phyloP scores from a whole-genome alignment of 1,284 basidiomycete genomes.

The Chalciporus piperatoides region DNA sequence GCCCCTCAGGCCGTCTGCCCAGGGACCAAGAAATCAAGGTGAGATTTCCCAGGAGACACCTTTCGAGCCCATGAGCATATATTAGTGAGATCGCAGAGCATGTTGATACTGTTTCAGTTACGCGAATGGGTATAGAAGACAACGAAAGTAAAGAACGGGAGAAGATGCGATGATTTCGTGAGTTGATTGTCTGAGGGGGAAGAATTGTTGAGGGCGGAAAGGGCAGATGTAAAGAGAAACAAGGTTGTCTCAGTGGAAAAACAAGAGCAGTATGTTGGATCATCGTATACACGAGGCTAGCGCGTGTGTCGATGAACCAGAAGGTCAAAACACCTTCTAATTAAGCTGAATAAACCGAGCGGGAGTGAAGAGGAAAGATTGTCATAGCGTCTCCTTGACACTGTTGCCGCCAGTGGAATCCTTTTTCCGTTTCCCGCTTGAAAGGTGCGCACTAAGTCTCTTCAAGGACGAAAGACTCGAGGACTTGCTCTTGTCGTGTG shows the following conservation, averaged over 20 bases:
- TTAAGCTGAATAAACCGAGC: constrained; percentile 17
- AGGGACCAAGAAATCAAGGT: background rate
- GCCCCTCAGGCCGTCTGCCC: too few relatives aligned
- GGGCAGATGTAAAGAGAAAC: constrained; percentile 10
- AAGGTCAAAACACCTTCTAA: constrained; percentile 13
- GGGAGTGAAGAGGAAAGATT: constrained; percentile 12
- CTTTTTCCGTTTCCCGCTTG: constrained; percentile 46
- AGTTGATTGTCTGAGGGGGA: constrained; percentile 9
- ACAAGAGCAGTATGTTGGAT: constrained; percentile 7
- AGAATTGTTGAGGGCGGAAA: constrained; percentile 3
- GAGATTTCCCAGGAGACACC: constrained; percentile 16
- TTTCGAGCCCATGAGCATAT: constrained; percentile 20
- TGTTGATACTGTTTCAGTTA: constrained; percentile 29
- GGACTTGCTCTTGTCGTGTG: constrained; percentile 51
- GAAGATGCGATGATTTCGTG: constrained; percentile 15
- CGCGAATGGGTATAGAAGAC: constrained; percentile 30
- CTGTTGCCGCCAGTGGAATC: constrained; percentile 44
- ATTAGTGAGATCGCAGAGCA: constrained; percentile 33
- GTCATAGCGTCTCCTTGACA: constrained; percentile 31
- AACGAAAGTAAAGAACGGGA: constrained; percentile 11
- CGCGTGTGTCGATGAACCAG: constrained; percentile 2
- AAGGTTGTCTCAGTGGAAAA: constrained; percentile 4
- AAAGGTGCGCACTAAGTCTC: constrained; percentile 42
- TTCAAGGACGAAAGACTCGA: constrained; percentile 53
- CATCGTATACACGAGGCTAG: constrained; percentile 14